These are phyloP conservation scores for Lactarius sanguifluus DNA, from an alignment of 768 basidiomycete genomes.

Conservation along the genomic window DNA sequence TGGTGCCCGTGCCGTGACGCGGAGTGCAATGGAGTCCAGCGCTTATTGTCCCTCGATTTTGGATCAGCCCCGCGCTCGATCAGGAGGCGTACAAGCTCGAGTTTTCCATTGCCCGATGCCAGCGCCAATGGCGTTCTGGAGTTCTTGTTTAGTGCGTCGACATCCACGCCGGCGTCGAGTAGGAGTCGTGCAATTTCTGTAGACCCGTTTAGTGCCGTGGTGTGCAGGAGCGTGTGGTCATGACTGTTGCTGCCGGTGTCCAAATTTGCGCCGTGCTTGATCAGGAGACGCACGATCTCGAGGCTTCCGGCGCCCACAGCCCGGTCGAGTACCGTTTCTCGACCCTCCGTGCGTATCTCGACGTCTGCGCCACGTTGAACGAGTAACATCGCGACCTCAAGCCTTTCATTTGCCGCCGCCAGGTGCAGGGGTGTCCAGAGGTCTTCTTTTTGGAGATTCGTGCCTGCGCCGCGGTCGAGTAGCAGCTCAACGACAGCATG, in stretches of 20 bases:
- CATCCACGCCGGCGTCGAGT: not conserved
- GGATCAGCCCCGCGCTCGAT: not conserved
- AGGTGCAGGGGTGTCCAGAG: not conserved
- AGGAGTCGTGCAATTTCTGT: not conserved
- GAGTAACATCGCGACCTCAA: not conserved
- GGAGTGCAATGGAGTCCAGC: not conserved
- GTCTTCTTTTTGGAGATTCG: not conserved
- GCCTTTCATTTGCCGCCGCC: not conserved
- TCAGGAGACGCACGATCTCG: not conserved
- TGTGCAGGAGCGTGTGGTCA: slow-evolving; percentile 6
- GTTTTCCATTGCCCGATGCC: not conserved
- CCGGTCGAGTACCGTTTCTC: not conserved
- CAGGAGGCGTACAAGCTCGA: slow-evolving; percentile 6
- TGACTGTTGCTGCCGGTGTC: not conserved
- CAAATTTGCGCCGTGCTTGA: not conserved
- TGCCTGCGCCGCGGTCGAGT: slow-evolving; percentile 1
- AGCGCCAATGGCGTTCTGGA: not conserved
- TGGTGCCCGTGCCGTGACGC: not conserved
- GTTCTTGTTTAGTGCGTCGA: slow-evolving; percentile 3
- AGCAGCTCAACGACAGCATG: not conserved
- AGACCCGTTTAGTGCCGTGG: not conserved
- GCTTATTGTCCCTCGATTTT: not conserved
- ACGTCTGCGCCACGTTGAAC: not conserved
- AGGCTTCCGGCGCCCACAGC: not conserved
- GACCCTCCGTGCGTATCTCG: not conserved